Percentiles rank a stretch among this genome's conserved stretches.
Evolutionary conservation across 352 stramenopile genomes (phyloP).

Genomic region (Phytophthora fragariaefolia): DNA sequence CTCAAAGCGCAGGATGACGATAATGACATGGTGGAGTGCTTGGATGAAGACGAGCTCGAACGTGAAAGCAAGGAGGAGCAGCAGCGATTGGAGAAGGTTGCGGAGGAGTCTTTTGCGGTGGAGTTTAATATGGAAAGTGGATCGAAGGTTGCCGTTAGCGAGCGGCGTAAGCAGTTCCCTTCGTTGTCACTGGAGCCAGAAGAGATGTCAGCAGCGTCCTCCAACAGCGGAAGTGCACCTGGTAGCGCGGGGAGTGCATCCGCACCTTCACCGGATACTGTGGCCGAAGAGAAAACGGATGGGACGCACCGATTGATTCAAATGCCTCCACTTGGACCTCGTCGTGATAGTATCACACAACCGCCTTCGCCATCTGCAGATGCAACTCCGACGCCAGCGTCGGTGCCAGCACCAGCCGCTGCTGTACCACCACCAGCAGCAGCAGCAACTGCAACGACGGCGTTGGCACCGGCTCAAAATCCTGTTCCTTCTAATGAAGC

Average conservation of each 20-base stretch:
- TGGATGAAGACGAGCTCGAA: conserved; percentile 75
- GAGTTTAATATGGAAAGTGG: conserved; percentile 83
- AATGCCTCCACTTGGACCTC: conserved; percentile 28
- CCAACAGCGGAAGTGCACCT: conserved; percentile 18
- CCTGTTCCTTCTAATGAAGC: conserved; percentile 8
- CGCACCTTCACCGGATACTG: conserved; percentile 9
- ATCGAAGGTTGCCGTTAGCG: conserved; percentile 53
- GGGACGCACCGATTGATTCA: conserved; percentile 51
- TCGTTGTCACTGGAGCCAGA: conserved; percentile 66
- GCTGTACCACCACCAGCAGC: neutral
- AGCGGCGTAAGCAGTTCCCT: conserved; percentile 57
- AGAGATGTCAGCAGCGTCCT: conserved; percentile 51
- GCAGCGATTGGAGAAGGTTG: conserved; percentile 59
- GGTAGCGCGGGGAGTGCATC: conserved; percentile 26
- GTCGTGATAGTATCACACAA: conserved; percentile 31
- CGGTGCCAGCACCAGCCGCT: neutral
- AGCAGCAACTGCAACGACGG: conserved; percentile 3
- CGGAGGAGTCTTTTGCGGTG: conserved; percentile 64
- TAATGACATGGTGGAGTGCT: conserved; percentile 75
- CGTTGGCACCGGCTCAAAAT: neutral
- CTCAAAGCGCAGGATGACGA: conserved; percentile 83
- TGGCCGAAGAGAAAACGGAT: conserved; percentile 59
- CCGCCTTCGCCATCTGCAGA: conserved; percentile 20
- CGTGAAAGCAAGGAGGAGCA: conserved; percentile 55
- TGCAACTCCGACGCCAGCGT: neutral